Evolutionary conservation across 2,329 filamentous ascomycete species (phyloP), one percentile per base, ranked within the genome.

Genomic region (Fusarium graminum): DNA sequence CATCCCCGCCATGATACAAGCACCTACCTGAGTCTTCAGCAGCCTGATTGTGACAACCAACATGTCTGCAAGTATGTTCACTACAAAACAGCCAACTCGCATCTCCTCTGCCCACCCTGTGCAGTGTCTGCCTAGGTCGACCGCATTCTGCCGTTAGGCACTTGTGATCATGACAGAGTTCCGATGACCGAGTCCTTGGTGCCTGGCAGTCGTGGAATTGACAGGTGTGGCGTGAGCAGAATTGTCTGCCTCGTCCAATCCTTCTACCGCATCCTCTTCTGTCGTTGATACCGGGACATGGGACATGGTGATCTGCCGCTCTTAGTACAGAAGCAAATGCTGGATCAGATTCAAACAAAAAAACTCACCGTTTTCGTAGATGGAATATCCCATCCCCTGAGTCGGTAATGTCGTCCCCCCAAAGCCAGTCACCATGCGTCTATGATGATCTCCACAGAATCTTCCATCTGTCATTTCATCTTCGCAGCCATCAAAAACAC

Each of bases 341-440:
- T 25, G 10, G 30, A 10, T 12, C 8, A 36, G 34, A 30, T 10
- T 10, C 25, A 7, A 25, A 26, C n/a, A 29, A 30, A 28, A 16
- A 16, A 29, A 69, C 73, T 65, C 52, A 75, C 74, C 55, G 41
- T 72, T 68, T 41, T 72, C 68, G 42, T 68, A 70, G 29, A 60
- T 30, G 22, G 55, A 38, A 30, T 60, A 67, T 28, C 28, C 63
- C 47, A 55, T 51, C 34, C 45, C 68, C 47, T 41, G 70, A 47
- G n/a, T 47, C 7, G 50, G 40, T 40, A 43, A 51, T 25, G 54
- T 68, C 52, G 49, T 47, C n/a, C 42, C 50, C 36, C 57, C 59
- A 25, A 55, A 51, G 7, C 46, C 54, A 12, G 25, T 49, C 38
- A 55, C 53, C 34, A 50, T 34, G 19, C 61, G 68, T 7, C 51